These are phyloP conservation scores for Schrenkiella parvula DNA, from an alignment of 345 rosid species.

Conservation along the genomic window DNA sequence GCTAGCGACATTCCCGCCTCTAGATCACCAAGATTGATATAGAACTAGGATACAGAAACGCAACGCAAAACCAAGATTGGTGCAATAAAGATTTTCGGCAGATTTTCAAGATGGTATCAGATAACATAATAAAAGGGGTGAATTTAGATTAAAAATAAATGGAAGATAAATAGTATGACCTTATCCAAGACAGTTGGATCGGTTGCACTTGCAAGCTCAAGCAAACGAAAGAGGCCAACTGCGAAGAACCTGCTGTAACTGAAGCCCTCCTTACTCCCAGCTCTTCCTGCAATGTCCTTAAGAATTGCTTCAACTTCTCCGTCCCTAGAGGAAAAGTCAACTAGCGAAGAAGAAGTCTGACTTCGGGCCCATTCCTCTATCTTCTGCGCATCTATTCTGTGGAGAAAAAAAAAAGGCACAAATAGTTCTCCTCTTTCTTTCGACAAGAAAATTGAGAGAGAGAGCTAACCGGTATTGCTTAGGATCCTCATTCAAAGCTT, in stretches of 20 bases:
- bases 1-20: background rate
- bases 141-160: background rate
- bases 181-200: slow-evolving; percentile 83
- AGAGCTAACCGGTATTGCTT: slow-evolving; percentile 70
- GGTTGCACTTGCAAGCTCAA: slow-evolving; percentile 84
- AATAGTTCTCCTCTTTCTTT: background rate
- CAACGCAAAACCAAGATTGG: background rate
- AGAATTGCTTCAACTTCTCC: slow-evolving; percentile 80
- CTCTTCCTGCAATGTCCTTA: slow-evolving; percentile 82
- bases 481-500: slow-evolving; percentile 86
- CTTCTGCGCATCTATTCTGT: slow-evolving; percentile 76
- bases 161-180: slow-evolving; percentile 36
- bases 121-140: background rate
- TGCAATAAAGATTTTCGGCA: too few relatives aligned
- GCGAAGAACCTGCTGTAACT: slow-evolving; percentile 99
- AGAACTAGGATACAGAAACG: background rate
- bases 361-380: slow-evolving; percentile 89
- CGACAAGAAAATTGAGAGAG: background rate
- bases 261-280: slow-evolving; percentile 63
- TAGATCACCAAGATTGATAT: background rate
- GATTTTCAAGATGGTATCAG: background rate
- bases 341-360: slow-evolving; percentile 63
- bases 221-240: slow-evolving; percentile 90
- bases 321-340: slow-evolving; percentile 68
- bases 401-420: background rate